Evolutionary conservation across 805 yeast genomes (phyloP).

Genomic region (Zygosaccharomyces lentus): DNA sequence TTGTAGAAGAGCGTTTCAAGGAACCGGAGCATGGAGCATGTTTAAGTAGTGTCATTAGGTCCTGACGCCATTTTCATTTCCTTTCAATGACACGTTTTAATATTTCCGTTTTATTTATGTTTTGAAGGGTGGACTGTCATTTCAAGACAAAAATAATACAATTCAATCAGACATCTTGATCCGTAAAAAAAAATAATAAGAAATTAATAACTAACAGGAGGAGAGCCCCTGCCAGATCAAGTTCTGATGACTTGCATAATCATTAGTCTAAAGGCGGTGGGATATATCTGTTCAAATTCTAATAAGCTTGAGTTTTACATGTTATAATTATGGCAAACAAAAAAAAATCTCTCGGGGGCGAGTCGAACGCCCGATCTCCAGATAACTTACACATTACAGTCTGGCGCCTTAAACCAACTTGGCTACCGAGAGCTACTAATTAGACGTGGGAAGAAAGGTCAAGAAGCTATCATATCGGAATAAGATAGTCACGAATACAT

Average conservation of each 20-base stretch:
- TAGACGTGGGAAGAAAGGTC: background rate
- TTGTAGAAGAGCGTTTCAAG: too few relatives aligned
- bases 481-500: too few relatives aligned
- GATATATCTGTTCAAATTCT: too few relatives aligned
- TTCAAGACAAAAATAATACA: background rate
- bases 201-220: background rate
- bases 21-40: background rate
- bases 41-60: too few relatives aligned
- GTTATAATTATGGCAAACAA: background rate
- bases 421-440: slow-evolving; percentile 32
- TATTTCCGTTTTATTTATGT: background rate
- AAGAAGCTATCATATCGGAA: too few relatives aligned
- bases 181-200: background rate
- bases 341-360: slow-evolving; percentile 36
- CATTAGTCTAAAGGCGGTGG: too few relatives aligned
- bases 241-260: too few relatives aligned
- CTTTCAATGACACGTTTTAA: too few relatives aligned
- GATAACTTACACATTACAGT: slow-evolving; percentile 35
- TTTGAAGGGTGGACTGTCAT: background rate
- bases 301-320: too few relatives aligned
- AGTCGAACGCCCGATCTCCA: slow-evolving; percentile 38
- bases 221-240: too few relatives aligned
- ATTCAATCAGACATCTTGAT: background rate
- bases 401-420: slow-evolving; percentile 38
- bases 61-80: too few relatives aligned